phyloP scores from a whole-genome alignment of 139 green algal genomes.

The Nannochloris sp. region DNA sequence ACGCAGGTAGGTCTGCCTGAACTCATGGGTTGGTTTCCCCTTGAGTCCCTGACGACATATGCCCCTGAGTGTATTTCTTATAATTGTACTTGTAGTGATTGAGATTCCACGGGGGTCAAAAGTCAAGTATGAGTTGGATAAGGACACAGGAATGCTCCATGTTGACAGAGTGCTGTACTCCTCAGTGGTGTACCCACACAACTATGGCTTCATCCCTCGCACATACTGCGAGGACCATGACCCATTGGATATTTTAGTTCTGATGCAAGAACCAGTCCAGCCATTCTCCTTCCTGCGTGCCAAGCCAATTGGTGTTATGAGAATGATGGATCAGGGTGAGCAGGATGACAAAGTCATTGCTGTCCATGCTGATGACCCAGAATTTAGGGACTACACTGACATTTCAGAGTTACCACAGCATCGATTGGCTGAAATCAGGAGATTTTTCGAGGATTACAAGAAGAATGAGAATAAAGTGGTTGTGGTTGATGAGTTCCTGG shows the following conservation, averaged over 20 bases:
- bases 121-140: slow-evolving; percentile 95
- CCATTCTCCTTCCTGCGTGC: slow-evolving; percentile 82
- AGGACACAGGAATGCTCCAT: slow-evolving; percentile 53
- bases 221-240: slow-evolving; percentile 94
- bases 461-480: slow-evolving; percentile 95
- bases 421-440: slow-evolving; percentile 71
- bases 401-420: slow-evolving; percentile 84
- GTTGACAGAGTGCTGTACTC: slow-evolving; percentile 93
- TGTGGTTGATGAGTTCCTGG: slow-evolving; percentile 85
- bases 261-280: slow-evolving; percentile 84
- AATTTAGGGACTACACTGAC: slow-evolving; percentile 79
- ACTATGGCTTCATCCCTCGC: slow-evolving; percentile 92
- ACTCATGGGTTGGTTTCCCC: neutral
- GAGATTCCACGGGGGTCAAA: slow-evolving; percentile 86
- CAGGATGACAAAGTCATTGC: slow-evolving; percentile 72
- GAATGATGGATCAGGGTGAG: slow-evolving; percentile 90
- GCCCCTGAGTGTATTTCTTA: neutral
- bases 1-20: slow-evolving; percentile 28
- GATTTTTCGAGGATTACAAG: slow-evolving; percentile 95
- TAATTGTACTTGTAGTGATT: slow-evolving; percentile 49
- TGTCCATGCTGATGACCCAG: slow-evolving; percentile 81
- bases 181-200: slow-evolving; percentile 89
- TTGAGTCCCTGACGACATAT: neutral
- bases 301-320: slow-evolving; percentile 88
- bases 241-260: slow-evolving; percentile 84